Evolutionary conservation across 345 rosid species (phyloP).

Genomic region (Nasturtium officinale): DNA sequence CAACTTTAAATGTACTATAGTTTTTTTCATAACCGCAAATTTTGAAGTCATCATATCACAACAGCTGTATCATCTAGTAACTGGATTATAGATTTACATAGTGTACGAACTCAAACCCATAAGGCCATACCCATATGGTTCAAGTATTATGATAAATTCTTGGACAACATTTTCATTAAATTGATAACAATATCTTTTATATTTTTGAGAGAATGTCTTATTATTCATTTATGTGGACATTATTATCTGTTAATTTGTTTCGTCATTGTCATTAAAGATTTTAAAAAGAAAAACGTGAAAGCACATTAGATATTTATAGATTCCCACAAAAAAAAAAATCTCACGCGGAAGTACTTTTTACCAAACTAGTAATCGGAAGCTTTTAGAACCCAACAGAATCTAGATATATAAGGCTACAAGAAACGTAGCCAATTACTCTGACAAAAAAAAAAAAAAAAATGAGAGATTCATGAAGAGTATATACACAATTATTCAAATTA

Average conservation of each 20-base stretch:
- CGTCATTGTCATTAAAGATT: not conserved
- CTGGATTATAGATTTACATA: not conserved
- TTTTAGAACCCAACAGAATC: not conserved
- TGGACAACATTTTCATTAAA: not conserved
- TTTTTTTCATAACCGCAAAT: not conserved
- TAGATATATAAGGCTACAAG: not conserved
- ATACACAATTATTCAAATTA: not conserved
- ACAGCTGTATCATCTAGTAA: not conserved
- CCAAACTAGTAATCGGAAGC: not conserved
- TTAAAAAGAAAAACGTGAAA: not conserved
- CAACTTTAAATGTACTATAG: not conserved
- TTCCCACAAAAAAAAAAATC: not conserved
- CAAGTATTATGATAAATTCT: not conserved
- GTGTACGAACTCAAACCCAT: not conserved
- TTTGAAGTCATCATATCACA: not conserved
- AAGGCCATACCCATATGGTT: not conserved
- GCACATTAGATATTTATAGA: not conserved
- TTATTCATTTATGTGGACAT: not conserved
- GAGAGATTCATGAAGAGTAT: not conserved
- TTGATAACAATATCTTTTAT: not conserved
- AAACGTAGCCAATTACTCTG: not conserved
- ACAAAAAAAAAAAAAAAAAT: not conserved
- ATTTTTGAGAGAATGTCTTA: not conserved
- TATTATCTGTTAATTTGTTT: not conserved
- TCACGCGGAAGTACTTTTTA: not conserved